Evolutionary conservation across 1,139 yeast species (phyloP).

Genomic region (Kluyveromyces marxianus): DNA sequence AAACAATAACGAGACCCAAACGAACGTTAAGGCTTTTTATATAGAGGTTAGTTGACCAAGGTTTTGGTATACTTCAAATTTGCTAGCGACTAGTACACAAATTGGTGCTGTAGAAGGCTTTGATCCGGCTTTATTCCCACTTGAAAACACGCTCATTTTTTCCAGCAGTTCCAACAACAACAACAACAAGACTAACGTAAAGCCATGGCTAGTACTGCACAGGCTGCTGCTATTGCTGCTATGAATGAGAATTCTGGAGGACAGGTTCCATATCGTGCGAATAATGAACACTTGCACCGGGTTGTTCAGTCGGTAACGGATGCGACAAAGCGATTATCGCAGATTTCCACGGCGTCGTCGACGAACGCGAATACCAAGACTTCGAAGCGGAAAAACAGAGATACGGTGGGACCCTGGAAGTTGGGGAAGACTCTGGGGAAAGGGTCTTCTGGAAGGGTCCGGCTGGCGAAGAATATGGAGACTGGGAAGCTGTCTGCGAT

Average conservation of each 20-base stretch:
- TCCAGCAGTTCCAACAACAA: no score
- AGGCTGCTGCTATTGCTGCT: conserved; percentile 24
- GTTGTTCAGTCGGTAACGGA: conserved; percentile 43
- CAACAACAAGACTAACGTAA: no score
- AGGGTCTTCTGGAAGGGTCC: conserved; percentile 76
- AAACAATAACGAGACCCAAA: not conserved
- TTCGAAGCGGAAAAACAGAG: conserved; percentile 27
- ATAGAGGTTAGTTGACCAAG: no score
- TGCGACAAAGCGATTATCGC: conserved; percentile 58
- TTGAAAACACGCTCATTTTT: no score
- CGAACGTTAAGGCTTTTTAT: no score
- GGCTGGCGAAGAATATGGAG: conserved; percentile 58
- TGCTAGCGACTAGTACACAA: no score
- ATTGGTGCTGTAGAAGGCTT: no score
- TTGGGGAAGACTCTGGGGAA: conserved; percentile 72
- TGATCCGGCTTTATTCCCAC: no score
- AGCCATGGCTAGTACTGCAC: conserved; percentile 15
- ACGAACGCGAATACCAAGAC: conserved; percentile 22
- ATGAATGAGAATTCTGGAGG: conserved; percentile 16
- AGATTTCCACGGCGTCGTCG: conserved; percentile 38
- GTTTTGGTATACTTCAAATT: no score
- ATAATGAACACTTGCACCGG: conserved; percentile 25
- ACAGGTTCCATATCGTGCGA: conserved; percentile 1
- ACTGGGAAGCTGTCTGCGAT: conserved; percentile 78
- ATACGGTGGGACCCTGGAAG: conserved; percentile 68